Evolutionary conservation across 2,329 filamentous ascomycete genomes (phyloP).

Genomic region (Alternaria panax): DNA sequence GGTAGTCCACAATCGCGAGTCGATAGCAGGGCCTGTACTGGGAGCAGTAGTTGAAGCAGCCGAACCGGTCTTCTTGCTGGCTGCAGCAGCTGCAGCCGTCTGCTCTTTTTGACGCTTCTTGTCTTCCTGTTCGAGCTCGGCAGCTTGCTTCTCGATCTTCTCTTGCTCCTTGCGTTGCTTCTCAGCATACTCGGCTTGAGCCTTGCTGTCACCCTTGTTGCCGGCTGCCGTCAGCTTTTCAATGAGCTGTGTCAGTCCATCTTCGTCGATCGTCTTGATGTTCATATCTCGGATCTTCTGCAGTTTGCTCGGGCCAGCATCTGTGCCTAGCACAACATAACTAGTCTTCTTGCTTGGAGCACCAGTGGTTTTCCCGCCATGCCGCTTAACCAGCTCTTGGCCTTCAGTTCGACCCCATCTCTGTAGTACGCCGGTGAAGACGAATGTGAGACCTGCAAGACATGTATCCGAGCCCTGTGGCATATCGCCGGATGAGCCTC

Average conservation of each 20-base stretch:
- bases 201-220: slow-evolving; percentile 75
- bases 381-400: slow-evolving; percentile 85
- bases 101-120: slow-evolving; percentile 69
- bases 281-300: slow-evolving; percentile 80
- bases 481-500: slow-evolving; percentile 69
- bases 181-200: slow-evolving; percentile 82
- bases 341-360: slow-evolving; percentile 92
- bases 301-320: slow-evolving; percentile 93
- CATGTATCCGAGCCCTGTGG: slow-evolving; percentile 89
- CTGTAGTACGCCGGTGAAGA: slow-evolving; percentile 90
- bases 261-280: slow-evolving; percentile 92
- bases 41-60: slow-evolving; percentile 32
- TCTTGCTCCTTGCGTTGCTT: slow-evolving; percentile 86
- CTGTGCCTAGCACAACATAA: slow-evolving; percentile 88
- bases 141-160: slow-evolving; percentile 80
- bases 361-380: slow-evolving; percentile 88
- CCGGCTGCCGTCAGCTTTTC: slow-evolving; percentile 81
- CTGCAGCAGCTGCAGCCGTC: slow-evolving; percentile 46
- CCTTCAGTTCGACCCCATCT: slow-evolving; percentile 84
- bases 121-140: slow-evolving; percentile 88
- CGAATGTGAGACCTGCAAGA: slow-evolving; percentile 86
- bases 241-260: slow-evolving; percentile 89
- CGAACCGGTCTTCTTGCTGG: slow-evolving; percentile 49
- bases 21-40: slow-evolving; percentile 32
- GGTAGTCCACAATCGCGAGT: slow-evolving; percentile 76